A percentile compares a stretch with the other conserved stretches of the same genome.
These are phyloP conservation scores for Talaromyces sp. DNA, from an alignment of 2,329 filamentous ascomycete species.

Conservation along the genomic window DNA sequence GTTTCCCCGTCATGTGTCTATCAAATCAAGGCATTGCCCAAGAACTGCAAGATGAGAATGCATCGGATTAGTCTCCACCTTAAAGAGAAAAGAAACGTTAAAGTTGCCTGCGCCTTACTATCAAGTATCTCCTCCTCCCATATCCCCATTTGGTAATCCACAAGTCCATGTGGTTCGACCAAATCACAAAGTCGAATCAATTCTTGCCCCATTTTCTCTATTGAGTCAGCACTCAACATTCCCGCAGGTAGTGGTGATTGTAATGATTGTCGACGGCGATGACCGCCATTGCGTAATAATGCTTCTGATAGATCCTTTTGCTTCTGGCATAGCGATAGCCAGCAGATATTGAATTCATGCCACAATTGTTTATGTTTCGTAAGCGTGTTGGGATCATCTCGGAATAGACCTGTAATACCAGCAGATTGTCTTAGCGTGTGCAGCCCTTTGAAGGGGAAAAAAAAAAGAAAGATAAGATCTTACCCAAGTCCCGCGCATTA, in stretches of 20 bases:
- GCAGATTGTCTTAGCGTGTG: background rate
- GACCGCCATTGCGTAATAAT: constrained; percentile 53
- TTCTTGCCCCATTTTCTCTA: constrained; percentile 78
- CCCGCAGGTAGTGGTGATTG: constrained; percentile 56
- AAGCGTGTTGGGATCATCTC: constrained; percentile 74
- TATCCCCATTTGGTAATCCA: constrained; percentile 96
- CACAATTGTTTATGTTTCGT: constrained; percentile 77
- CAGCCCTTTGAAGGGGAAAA: background rate
- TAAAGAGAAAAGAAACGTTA: background rate
- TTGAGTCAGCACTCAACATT: constrained; percentile 63
- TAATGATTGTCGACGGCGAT: constrained; percentile 29
- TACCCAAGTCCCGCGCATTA: constrained; percentile 65
- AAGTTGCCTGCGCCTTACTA: constrained; percentile 54
- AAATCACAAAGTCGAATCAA: constrained; percentile 78
- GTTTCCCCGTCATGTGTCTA: background rate
- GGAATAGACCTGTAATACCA: constrained; percentile 65
- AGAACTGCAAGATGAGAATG: constrained; percentile 7
- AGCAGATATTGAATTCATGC: constrained; percentile 92
- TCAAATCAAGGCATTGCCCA: constrained; percentile 14
- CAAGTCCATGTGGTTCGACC: constrained; percentile 85
- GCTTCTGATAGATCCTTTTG: constrained; percentile 71
- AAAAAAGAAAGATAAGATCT: constrained; percentile 30
- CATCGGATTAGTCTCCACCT: background rate
- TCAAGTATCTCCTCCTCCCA: constrained; percentile 90
- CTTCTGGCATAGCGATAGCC: constrained; percentile 77